A percentile compares a stretch with the other conserved stretches of the same genome.
These are phyloP conservation scores for Boechera stricta DNA, from an alignment of 345 rosid genomes.

Conservation along the genomic window DNA sequence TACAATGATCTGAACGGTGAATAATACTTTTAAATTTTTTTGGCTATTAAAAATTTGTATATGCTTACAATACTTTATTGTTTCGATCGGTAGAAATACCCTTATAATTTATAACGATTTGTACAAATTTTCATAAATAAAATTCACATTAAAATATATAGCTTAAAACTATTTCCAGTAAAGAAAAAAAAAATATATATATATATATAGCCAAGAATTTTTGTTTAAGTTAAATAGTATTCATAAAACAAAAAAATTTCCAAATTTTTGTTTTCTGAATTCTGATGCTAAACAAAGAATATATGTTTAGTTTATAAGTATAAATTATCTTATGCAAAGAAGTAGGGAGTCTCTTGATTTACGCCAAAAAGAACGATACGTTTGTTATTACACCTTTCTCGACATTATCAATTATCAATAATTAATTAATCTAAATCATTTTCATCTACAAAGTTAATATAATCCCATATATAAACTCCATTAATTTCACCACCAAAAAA, in stretches of 20 bases:
- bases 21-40: too few relatives aligned
- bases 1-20: not conserved
- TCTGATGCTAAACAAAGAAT: not conserved
- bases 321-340: not conserved
- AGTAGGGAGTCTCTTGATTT: conserved; percentile 28
- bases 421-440: conserved; percentile 11
- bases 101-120: too few relatives aligned
- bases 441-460: not conserved
- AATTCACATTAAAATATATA: not conserved
- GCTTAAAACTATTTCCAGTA: not conserved
- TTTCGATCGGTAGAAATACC: too few relatives aligned
- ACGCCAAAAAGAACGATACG: conserved; percentile 37
- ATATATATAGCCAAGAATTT: too few relatives aligned
- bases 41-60: too few relatives aligned
- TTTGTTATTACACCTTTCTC: conserved; percentile 39
- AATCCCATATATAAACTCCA: not conserved
- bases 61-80: too few relatives aligned
- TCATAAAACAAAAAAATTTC: too few relatives aligned
- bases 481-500: conserved; percentile 15
- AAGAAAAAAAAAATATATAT: not conserved
- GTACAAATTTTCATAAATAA: too few relatives aligned
- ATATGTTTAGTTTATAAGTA: not conserved
- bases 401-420: conserved; percentile 21
- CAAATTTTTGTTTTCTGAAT: not conserved
- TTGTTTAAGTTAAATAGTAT: too few relatives aligned